Evolutionary conservation across 2,329 filamentous ascomycete species (phyloP).

Genomic region (Aspergillus sp.): DNA sequence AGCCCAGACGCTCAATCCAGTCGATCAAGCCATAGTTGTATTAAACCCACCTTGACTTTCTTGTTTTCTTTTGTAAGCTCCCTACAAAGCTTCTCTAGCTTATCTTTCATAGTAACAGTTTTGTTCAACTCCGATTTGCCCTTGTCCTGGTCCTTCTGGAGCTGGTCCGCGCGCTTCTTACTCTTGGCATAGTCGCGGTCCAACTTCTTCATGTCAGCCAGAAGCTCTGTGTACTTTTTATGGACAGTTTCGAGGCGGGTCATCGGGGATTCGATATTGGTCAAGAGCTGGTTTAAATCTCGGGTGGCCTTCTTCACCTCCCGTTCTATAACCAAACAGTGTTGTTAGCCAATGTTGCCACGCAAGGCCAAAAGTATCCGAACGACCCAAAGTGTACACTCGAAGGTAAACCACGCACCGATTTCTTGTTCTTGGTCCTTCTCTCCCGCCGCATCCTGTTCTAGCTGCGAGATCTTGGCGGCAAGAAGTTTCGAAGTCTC

Average conservation of each 20-base stretch:
- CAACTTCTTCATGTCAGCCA: conserved; percentile 92
- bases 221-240: conserved; percentile 84
- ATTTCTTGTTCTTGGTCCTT: conserved; percentile 97
- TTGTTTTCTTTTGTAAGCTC: conserved; percentile 97
- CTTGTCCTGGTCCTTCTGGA: conserved; percentile 96
- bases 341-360: conserved; percentile 11
- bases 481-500: conserved; percentile 91
- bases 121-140: conserved; percentile 86
- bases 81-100: conserved; percentile 91
- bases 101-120: conserved; percentile 87
- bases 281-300: conserved; percentile 81
- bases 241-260: conserved; percentile 88
- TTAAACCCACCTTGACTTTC: conserved; percentile 77
- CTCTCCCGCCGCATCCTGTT: conserved; percentile 88
- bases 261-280: conserved; percentile 85
- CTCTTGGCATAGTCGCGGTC: conserved; percentile 94
- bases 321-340: conserved; percentile 62
- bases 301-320: conserved; percentile 93
- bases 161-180: conserved; percentile 88
- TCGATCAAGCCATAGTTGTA: neutral
- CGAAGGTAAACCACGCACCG: conserved; percentile 57
- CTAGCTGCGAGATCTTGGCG: conserved; percentile 91
- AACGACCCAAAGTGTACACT: conserved; percentile 1
- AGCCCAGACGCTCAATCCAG: conserved; percentile 7
- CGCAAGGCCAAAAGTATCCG: conserved; percentile 15